Base-by-base conservation (phyloP, 768 basidiomycete species). In the Wakefieldia striispora region DNA sequence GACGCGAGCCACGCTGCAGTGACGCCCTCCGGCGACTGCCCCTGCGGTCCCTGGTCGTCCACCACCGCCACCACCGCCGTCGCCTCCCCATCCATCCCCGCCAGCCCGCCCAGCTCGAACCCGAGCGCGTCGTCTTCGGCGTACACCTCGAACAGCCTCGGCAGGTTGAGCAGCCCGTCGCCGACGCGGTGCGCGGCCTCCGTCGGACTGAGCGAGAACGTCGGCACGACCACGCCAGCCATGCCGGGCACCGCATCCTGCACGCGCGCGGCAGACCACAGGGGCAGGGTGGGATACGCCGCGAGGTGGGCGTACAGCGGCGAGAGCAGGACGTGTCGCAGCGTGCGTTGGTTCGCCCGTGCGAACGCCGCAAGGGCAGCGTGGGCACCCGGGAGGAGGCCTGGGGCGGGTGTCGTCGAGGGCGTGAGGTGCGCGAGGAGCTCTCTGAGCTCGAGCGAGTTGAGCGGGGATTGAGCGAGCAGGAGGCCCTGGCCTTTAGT, bases 121-220 rank as follows among this genome's bases (percentile, higher is more conserved):
- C 84, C 81, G 9, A 97, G 77, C 10, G 91, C 90, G 52, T 94
- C 92, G 64, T 97, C 94, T 49, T 87, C 86, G 7, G 88, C 91
- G 61, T 97, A 95, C 16, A 95, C 88, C 67, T 98, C 95, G 62
- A 98, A 97, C 14, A 98, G 72, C 48, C 94, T 73, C 2, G 95
- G 92, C 3, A 99, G 80, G 70, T 95, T 97, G 27, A 97, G 75
- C 29, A 99, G 71, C n/a, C 94, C 93, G 62, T 98, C 97, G 3
- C 91, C 89, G 27, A 97, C 85, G 49, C 84, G 83, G 51, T 94
- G 89, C 53, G 97, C 85, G 4, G 80, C 83, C 46, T 92, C 90
- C 47, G 86, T 95, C 1, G 94, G 95, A 10, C 90, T 91, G 12
- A 97, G 76, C 1, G 94, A 97, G 72, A 99, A 99, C 6, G 82